These are phyloP conservation scores for Crithidia acanthocephali DNA, from an alignment of 208 protist genomes.

Conservation along the genomic window DNA sequence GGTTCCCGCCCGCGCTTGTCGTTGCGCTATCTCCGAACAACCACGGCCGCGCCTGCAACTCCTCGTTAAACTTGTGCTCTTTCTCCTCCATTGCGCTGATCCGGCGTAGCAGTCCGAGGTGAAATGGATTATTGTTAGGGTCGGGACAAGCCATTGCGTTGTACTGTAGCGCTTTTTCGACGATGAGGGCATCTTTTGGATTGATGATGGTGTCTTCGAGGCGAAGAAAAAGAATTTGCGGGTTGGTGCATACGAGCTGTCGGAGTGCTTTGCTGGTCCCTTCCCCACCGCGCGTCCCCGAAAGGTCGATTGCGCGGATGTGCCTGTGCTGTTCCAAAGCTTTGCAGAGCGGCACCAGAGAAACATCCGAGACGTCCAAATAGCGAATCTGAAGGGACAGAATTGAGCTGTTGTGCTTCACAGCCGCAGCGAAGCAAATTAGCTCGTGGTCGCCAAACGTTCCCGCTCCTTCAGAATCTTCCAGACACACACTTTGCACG, in stretches of 20 bases:
- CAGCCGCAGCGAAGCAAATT: slow-evolving; percentile 75
- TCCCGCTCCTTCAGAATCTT: slow-evolving; percentile 56
- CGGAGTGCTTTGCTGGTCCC: slow-evolving; percentile 66
- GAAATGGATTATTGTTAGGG: slow-evolving; percentile 81
- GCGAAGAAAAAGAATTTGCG: slow-evolving; percentile 75
- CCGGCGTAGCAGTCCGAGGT: slow-evolving; percentile 69
- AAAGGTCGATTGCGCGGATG: slow-evolving; percentile 75
- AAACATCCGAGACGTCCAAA: slow-evolving; percentile 77
- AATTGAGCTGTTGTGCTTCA: slow-evolving; percentile 85
- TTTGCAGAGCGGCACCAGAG: slow-evolving; percentile 73
- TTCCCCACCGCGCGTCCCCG: slow-evolving; percentile 65
- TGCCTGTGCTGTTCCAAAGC: slow-evolving; percentile 59
- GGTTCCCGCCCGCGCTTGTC: neutral
- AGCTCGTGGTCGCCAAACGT: slow-evolving; percentile 76
- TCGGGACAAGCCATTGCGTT: slow-evolving; percentile 79
- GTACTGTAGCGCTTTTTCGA: slow-evolving; percentile 65
- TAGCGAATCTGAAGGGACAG: slow-evolving; percentile 83
- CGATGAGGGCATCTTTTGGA: slow-evolving; percentile 49
- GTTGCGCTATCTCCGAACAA: slow-evolving; percentile 33
- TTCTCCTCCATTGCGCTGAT: slow-evolving; percentile 81
- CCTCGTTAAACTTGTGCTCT: slow-evolving; percentile 62
- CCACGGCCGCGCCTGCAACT: slow-evolving; percentile 67
- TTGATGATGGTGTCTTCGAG: slow-evolving; percentile 69
- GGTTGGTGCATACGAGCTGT: slow-evolving; percentile 74
- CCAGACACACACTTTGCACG: slow-evolving; percentile 76